Base-by-base conservation (phyloP, 2,329 filamentous ascomycete genomes). In the Endocalyx cinctus region DNA sequence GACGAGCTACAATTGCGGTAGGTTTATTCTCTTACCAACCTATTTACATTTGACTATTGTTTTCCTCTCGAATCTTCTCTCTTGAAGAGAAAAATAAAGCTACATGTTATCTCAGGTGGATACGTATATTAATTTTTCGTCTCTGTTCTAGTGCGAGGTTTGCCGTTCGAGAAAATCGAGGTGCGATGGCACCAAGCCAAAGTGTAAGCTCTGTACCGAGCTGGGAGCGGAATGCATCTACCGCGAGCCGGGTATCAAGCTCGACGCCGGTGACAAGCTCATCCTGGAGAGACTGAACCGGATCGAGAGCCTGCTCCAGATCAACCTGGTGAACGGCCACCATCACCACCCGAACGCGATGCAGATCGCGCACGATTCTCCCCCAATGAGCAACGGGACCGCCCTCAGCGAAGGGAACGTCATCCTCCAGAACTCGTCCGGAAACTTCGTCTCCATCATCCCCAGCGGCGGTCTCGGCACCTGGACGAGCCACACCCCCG, bases 251-350 rank as follows among this genome's bases (percentile, higher is more conserved):
- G 85, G 85, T 3, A 86, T 90, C 66, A 92, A 92, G 62, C 74
- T 92, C 8, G 86, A 92, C 56, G 84, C 85, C 22, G 86, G 86
- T 45, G 86, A 90, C 66, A 90, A 89, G 63, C 69, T 92, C 36
- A 92, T 92, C 41, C 65, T 92, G 23, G 86, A 90, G 55, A 81
- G 83, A 35, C 68, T 92, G 22, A 78, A 74, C 48, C 79, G 83
- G 33, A 89, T 92, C 50, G 86, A 92, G 58, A 82, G 72, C 31
- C 65, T 92, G 27, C 69, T 92, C n/a, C 83, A 89, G 55, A 79
- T 81, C 43, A 83, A 68, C 45, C 64, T 87, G 45, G 65, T 72
- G 14, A 64, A 61, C 27, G 60, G 64, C 26, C 62, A 68, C 32
- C 57, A 66, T 27, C 74, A 69, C 42, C 62, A 68, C 32, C 57